Evolutionary conservation across 352 stramenopile species (phyloP).

Genomic region (Nothophytophthora sp.): DNA sequence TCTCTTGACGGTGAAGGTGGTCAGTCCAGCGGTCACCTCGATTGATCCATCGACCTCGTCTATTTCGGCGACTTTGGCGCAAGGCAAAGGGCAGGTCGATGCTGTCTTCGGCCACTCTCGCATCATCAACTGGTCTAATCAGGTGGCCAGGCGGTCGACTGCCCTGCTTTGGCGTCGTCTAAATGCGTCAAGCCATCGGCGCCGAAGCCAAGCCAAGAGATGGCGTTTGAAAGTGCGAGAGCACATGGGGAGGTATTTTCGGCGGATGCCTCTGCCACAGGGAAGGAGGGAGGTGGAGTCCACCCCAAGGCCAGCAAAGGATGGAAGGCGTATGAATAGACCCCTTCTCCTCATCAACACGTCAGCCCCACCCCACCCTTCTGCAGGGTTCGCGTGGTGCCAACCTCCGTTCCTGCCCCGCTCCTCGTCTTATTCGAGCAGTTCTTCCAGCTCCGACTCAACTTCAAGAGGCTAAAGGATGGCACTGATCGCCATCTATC

Average conservation of each 20-base stretch:
- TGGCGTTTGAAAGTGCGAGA: conserved; percentile 8
- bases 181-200: conserved; percentile 3
- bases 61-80: no score
- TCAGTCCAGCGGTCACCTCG: no score
- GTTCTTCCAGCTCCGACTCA: conserved; percentile 1
- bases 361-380: no score
- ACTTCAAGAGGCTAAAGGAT: conserved; percentile 9
- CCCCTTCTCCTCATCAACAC: no score
- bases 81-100: no score
- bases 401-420: conserved; percentile 6
- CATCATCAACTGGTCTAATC: neutral
- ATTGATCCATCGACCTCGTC: no score
- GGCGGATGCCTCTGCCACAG: neutral
- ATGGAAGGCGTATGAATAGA: conserved; percentile 24
- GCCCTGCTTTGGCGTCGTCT: neutral
- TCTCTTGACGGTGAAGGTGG: no score
- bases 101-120: neutral
- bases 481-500: conserved; percentile 12
- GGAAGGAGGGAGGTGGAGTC: conserved; percentile 4
- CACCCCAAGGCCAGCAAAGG: neutral
- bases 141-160: neutral
- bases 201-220: conserved; percentile 6
- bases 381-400: no score
- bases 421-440: conserved; percentile 20
- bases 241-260: conserved; percentile 11